These are phyloP conservation scores for Musa troglodytarum DNA, from an alignment of 176 grass and related monocot species.

Conservation along the genomic window DNA sequence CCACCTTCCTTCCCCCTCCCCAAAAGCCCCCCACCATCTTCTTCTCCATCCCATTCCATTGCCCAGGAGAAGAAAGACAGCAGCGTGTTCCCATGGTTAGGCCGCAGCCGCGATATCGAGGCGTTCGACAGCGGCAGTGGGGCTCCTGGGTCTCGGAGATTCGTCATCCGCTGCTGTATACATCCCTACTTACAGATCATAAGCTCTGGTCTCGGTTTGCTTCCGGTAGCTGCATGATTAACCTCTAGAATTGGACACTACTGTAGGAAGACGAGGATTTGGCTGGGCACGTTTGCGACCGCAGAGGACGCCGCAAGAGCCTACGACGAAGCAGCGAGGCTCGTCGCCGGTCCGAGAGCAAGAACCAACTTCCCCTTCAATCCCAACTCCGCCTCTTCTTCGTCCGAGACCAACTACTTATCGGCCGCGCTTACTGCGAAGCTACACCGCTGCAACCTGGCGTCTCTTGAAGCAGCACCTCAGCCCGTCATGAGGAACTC, in stretches of 20 bases:
- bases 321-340: slow-evolving; percentile 13
- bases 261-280: slow-evolving; percentile 19
- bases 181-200: not conserved
- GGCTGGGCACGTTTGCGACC: slow-evolving; percentile 18
- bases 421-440: not conserved
- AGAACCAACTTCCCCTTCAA: slow-evolving; percentile 7
- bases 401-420: not conserved
- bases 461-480: not conserved
- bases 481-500: not conserved
- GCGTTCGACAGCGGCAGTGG: slow-evolving; percentile 8
- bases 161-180: slow-evolving; percentile 7
- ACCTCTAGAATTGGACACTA: not conserved
- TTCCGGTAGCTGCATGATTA: not conserved
- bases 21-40: not conserved
- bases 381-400: not conserved
- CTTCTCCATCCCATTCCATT: not conserved
- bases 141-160: slow-evolving; percentile 21
- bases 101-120: not conserved
- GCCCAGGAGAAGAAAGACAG: not conserved
- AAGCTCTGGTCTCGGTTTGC: not conserved
- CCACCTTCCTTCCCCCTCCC: not conserved
- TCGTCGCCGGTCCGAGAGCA: slow-evolving; percentile 4
- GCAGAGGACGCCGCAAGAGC: slow-evolving; percentile 19
- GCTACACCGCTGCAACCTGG: slow-evolving; percentile 6
- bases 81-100: not conserved